phyloP scores from a whole-genome alignment of 306 rosid genomes.

The Lathyrus aphaca region DNA sequence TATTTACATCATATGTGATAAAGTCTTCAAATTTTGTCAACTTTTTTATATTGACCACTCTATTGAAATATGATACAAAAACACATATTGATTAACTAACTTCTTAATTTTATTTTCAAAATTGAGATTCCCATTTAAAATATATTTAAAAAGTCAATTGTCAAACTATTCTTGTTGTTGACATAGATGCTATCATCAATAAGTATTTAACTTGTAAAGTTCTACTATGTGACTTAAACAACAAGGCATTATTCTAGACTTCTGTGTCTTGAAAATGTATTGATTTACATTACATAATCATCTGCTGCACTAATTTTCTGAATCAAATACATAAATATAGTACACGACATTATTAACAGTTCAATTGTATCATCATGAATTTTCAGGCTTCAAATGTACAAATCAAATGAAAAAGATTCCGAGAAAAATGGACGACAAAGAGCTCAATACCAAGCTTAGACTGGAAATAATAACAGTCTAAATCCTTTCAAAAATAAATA shows the following conservation, averaged over 20 bases:
- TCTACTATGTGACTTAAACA: background rate
- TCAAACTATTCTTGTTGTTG: background rate
- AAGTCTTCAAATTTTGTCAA: background rate
- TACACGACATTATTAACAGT: constrained; percentile 11
- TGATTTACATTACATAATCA: background rate
- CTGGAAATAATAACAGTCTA: background rate
- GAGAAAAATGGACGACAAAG: constrained; percentile 13
- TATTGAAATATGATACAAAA: no score
- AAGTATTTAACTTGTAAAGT: constrained; percentile 1
- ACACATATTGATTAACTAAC: no score
- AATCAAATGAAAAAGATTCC: constrained; percentile 13
- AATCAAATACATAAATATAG: constrained; percentile 28
- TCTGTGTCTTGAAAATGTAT: background rate
- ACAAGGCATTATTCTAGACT: constrained; percentile 1
- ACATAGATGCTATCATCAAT: background rate
- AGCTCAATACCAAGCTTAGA: constrained; percentile 27
- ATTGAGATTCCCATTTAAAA: constrained; percentile 7
- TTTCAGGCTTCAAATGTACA: constrained; percentile 29
- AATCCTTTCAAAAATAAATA: no score
- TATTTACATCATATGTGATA: background rate
- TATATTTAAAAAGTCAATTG: background rate
- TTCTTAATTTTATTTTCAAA: no score
- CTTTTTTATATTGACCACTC: background rate
- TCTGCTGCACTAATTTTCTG: background rate
- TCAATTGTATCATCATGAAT: constrained; percentile 18